A percentile compares a stretch with the other conserved stretches of the same genome.
phyloP scores from a whole-genome alignment of 2,329 filamentous ascomycete species.

The Penicillium aurantiogriseum region DNA sequence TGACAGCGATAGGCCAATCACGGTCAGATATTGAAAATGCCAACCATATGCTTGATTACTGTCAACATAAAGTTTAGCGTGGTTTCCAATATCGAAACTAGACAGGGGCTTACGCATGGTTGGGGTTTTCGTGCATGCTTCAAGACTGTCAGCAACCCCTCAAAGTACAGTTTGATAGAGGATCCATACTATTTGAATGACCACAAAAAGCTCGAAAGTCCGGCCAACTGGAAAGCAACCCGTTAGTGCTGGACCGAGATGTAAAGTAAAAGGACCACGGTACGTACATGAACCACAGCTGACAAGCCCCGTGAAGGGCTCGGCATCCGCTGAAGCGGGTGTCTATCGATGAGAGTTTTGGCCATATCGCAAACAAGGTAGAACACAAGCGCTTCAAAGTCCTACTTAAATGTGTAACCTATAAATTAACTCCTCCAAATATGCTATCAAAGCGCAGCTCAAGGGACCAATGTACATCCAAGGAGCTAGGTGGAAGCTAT shows the following conservation, averaged over 20 bases:
- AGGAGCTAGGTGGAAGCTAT: slow-evolving; percentile 3
- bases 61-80: slow-evolving; percentile 3
- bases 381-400: not conserved
- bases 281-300: slow-evolving; percentile 43
- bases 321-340: slow-evolving; percentile 45
- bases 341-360: slow-evolving; percentile 29
- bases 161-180: slow-evolving; percentile 4
- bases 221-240: slow-evolving; percentile 30
- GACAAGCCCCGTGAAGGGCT: slow-evolving; percentile 47
- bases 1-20: slow-evolving; percentile 58
- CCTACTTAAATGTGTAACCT: not conserved
- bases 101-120: slow-evolving; percentile 33
- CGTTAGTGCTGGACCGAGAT: not conserved
- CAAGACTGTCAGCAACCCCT: slow-evolving; percentile 10
- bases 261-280: not conserved
- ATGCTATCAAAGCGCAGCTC: slow-evolving; percentile 2
- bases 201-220: slow-evolving; percentile 44
- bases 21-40: slow-evolving; percentile 65
- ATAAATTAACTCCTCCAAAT: not conserved
- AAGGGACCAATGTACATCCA: not conserved
- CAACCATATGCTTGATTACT: slow-evolving; percentile 62
- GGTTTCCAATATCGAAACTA: not conserved
- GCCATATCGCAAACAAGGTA: slow-evolving; percentile 11
- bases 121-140: slow-evolving; percentile 46
- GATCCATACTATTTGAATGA: slow-evolving; percentile 47